A percentile compares a stretch with the other conserved stretches of the same genome.
Conservation (phyloP, 176 grass and related monocot genomes). For the Musa acuminata region DNA sequence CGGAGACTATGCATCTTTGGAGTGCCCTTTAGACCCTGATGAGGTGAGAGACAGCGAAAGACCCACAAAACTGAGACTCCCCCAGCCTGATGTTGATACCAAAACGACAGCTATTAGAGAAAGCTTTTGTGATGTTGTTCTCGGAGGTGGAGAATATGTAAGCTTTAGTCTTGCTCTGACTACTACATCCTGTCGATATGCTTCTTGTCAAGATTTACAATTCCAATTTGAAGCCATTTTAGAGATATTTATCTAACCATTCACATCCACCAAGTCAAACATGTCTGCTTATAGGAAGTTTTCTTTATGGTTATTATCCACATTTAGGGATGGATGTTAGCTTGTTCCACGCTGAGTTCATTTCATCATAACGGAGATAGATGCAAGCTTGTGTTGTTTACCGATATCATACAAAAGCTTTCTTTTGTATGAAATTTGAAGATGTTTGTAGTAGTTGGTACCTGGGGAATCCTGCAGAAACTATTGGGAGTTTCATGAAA, state of each 20-base stretch:
- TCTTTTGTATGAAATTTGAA: too few relatives aligned
- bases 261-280: not conserved
- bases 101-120: conserved; percentile 68
- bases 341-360: not conserved
- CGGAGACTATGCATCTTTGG: conserved; percentile 72
- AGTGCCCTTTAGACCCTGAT: conserved; percentile 74
- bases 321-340: not conserved
- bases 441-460: too few relatives aligned
- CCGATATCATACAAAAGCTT: too few relatives aligned
- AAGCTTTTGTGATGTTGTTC: conserved; percentile 71
- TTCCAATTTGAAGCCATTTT: not conserved
- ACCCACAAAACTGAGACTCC: conserved; percentile 56
- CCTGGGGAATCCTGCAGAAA: too few relatives aligned
- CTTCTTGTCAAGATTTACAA: not conserved
- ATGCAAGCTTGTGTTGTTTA: not conserved
- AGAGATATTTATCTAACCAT: not conserved
- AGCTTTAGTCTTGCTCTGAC: conserved; percentile 2
- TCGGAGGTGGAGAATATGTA: conserved; percentile 92
- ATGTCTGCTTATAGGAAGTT: not conserved
- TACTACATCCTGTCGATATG: not conserved
- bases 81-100: conserved; percentile 31
- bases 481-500: too few relatives aligned
- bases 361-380: not conserved
- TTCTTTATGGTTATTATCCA: too few relatives aligned
- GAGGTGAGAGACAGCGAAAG: conserved; percentile 80